These are phyloP conservation scores for Populus nigra DNA, from an alignment of 345 rosid genomes.

Conservation along the genomic window DNA sequence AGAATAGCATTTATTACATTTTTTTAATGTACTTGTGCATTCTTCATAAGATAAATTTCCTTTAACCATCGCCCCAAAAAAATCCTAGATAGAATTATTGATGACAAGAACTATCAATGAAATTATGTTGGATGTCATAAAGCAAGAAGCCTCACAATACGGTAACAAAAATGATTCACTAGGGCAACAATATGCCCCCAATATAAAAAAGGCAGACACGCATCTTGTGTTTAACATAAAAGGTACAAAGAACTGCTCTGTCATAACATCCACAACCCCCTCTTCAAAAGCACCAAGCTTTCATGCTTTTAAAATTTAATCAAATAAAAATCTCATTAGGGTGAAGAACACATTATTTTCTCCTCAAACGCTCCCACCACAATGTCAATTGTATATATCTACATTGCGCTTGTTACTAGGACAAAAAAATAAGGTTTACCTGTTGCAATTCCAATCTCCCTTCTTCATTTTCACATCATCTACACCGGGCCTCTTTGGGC, in stretches of 20 bases:
- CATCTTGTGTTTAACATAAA: not conserved
- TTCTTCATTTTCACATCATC: conserved; percentile 57
- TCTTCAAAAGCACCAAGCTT: not conserved
- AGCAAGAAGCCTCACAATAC: not conserved
- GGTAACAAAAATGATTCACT: not conserved
- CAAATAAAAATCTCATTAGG: not conserved
- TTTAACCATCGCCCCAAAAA: not conserved
- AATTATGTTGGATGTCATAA: not conserved
- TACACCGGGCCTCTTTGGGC: conserved; percentile 43
- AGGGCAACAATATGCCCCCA: not conserved
- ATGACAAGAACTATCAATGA: not conserved
- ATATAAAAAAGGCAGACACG: not conserved
- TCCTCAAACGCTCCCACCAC: not conserved
- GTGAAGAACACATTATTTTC: not conserved
- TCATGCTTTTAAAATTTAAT: not conserved
- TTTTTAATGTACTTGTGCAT: not conserved
- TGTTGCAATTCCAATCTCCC: conserved; percentile 77
- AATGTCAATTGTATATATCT: not conserved
- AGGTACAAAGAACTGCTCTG: not conserved
- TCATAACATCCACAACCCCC: not conserved
- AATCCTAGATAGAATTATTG: not conserved
- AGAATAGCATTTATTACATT: not conserved
- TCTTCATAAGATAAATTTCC: not conserved
- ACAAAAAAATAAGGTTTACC: conserved; percentile 27
- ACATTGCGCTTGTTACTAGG: not conserved